Evolutionary conservation across 2,329 filamentous ascomycete species (phyloP).

Genomic region (Harringtonia lauricola): DNA sequence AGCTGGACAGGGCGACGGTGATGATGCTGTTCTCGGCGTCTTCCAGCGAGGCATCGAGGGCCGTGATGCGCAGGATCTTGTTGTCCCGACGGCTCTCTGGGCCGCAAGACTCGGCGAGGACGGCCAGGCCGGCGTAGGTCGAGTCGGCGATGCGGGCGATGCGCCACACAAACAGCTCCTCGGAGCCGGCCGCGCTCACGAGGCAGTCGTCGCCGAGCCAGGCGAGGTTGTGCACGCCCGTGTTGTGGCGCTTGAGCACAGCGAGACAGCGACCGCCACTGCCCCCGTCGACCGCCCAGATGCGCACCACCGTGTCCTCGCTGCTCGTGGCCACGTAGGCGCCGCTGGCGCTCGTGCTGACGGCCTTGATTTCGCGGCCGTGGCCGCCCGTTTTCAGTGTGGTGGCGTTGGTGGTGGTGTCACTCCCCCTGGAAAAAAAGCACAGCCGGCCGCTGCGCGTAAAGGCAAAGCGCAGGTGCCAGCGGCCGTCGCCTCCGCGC

Average conservation of each 20-base stretch:
- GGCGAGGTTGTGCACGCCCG: slow-evolving; percentile 69
- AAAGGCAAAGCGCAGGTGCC: slow-evolving; percentile 52
- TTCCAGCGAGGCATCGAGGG: slow-evolving; percentile 5
- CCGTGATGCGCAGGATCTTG: slow-evolving; percentile 64
- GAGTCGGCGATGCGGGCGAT: slow-evolving; percentile 37
- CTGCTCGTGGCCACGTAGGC: slow-evolving; percentile 50
- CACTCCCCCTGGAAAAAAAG: slow-evolving; percentile 30
- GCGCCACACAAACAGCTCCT: slow-evolving; percentile 84
- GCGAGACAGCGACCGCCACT: slow-evolving; percentile 38
- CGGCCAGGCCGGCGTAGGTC: slow-evolving; percentile 37
- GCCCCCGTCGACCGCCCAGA: slow-evolving; percentile 41
- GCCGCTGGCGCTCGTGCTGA: slow-evolving; percentile 24
- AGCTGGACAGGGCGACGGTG: slow-evolving; percentile 74
- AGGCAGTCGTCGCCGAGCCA: slow-evolving; percentile 63
- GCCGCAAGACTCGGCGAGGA: slow-evolving; percentile 45
- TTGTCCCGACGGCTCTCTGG: slow-evolving; percentile 36
- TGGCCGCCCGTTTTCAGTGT: slow-evolving; percentile 62
- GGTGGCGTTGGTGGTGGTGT: slow-evolving; percentile 35
- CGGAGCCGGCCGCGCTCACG: slow-evolving; percentile 76
- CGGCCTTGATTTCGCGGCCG: slow-evolving; percentile 67
- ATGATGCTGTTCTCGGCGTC: slow-evolving; percentile 37
- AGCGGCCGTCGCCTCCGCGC: slow-evolving; percentile 16
- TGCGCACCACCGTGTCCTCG: slow-evolving; percentile 65
- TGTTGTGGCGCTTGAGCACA: slow-evolving; percentile 65
- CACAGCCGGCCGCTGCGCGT: slow-evolving; percentile 52